Base-by-base conservation (phyloP, 495 filamentous ascomycete species). In the Aspergillus hancockii region DNA sequence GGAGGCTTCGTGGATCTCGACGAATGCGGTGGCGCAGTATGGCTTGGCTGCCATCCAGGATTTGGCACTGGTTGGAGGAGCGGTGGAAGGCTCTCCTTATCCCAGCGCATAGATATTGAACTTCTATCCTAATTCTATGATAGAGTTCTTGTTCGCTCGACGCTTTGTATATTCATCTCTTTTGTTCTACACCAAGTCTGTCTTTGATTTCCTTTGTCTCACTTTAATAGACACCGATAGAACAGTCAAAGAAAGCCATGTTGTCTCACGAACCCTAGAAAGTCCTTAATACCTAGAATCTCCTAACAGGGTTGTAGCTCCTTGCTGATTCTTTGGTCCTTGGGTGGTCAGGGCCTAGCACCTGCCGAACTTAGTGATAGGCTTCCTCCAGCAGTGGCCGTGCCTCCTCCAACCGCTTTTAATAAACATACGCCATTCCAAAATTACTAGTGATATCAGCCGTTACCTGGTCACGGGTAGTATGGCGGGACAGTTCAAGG, bases 31-130 rank as follows among this genome's bases (percentile, higher is more conserved):
- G n/a, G 74, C 77, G 41, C 68, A 74, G 32, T 80, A 80, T 62
- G 77, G 76, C 1, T 31, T 78, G 21, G 72, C 76, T 36, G 76
- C 70, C 10, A 80, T 80, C 59, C 72, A 78, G 55, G 71, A 79
- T 52, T 40, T 80, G 57, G 75, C 75, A 13, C 38, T 62, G 21
- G 53, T 63, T 41, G 57, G 63, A 22, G 46, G 25, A 8, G 51
- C 16, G 4, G 9, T 63, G 46, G 51, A 36, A 31, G 23, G 30
- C 13, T 57, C 49, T 6, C 46, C 53, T 22, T 47, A 47, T 47
- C 16, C 16, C 3, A 12, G 16, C 5, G 23, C 18, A n/a, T 23
- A 23, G 21, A 10, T n/a, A n/a, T n/a, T n/a, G n/a, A n/a, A n/a
- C n/a, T n/a, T 28, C 25, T 28, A 28, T 28, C 3, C 25, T 28